Evolutionary conservation across 306 rosid species (phyloP).

Genomic region (Sicyos edulis): DNA sequence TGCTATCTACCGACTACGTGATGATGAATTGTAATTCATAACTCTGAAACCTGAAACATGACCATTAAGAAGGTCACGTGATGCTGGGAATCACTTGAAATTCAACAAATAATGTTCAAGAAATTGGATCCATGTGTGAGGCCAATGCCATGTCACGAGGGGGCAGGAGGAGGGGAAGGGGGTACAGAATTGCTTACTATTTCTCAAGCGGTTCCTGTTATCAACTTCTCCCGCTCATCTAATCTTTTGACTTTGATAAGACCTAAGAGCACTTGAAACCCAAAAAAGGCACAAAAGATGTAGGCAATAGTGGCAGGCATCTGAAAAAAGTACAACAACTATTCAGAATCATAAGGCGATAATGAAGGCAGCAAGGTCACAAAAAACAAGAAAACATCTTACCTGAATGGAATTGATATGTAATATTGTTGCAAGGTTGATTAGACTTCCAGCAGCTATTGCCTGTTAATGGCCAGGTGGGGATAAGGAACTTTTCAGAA

Average conservation of each 20-base stretch:
- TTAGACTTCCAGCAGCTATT: conserved; percentile 87
- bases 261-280: conserved; percentile 85
- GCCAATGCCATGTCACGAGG: not conserved
- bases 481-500: conserved; percentile 21
- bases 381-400: conserved; percentile 26
- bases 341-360: conserved; percentile 19
- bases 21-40: not conserved
- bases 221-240: conserved; percentile 77
- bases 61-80: conserved; percentile 5
- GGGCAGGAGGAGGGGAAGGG: not conserved
- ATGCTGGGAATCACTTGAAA: not conserved
- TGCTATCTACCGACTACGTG: conserved; percentile 7
- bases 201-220: conserved; percentile 83
- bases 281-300: conserved; percentile 62
- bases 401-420: conserved; percentile 73
- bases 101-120: not conserved
- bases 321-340: conserved; percentile 39
- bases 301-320: conserved; percentile 74
- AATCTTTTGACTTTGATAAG: conserved; percentile 73
- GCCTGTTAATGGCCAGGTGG: conserved; percentile 50
- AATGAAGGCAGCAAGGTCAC: conserved; percentile 19
- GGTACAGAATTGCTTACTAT: conserved; percentile 20
- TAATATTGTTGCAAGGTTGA: conserved; percentile 89
- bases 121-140: conserved; percentile 3
- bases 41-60: conserved; percentile 18